phyloP scores from a whole-genome alignment of 2,329 filamentous ascomycete genomes.

The Hymenotorrendiella dingleyae region DNA sequence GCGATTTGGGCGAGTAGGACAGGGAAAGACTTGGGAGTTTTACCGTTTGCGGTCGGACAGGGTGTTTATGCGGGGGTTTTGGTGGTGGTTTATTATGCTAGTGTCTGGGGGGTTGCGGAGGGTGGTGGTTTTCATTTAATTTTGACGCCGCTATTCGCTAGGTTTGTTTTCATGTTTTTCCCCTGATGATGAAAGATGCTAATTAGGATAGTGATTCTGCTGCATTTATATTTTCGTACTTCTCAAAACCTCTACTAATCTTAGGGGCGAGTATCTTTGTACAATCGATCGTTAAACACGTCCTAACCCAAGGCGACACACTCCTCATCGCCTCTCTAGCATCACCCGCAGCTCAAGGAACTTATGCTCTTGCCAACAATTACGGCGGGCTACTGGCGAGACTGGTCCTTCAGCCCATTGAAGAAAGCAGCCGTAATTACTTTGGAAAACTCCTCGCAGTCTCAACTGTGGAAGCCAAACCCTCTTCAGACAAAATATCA shows the following conservation, averaged over 20 bases:
- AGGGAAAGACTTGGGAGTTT: constrained; percentile 58
- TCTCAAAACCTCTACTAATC: constrained; percentile 64
- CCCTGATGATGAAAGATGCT: not conserved
- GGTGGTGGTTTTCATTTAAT: constrained; percentile 64
- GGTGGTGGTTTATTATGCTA: constrained; percentile 62
- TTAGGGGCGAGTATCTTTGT: constrained; percentile 78
- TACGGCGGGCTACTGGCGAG: constrained; percentile 86
- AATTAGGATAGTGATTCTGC: constrained; percentile 14
- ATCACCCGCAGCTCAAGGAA: constrained; percentile 73
- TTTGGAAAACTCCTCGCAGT: constrained; percentile 70
- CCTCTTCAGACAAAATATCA: constrained; percentile 28
- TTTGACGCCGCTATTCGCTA: constrained; percentile 36
- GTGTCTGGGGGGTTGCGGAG: constrained; percentile 51
- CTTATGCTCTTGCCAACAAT: constrained; percentile 90
- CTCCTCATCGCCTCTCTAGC: constrained; percentile 77
- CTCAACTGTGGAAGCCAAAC: constrained; percentile 22
- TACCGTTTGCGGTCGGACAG: constrained; percentile 88
- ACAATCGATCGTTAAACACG: constrained; percentile 84
- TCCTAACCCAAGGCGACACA: constrained; percentile 91
- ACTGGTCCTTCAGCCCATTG: constrained; percentile 88
- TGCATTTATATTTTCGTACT: constrained; percentile 34
- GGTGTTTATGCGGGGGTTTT: constrained; percentile 66
- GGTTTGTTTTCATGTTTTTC: constrained; percentile 13
- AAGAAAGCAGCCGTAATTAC: constrained; percentile 85
- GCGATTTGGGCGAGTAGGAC: constrained; percentile 57